Evolutionary conservation across 176 grass and related monocot genomes (phyloP), one percentile per base, ranked within the genome.

Genomic region (Musa schizocarpa): DNA sequence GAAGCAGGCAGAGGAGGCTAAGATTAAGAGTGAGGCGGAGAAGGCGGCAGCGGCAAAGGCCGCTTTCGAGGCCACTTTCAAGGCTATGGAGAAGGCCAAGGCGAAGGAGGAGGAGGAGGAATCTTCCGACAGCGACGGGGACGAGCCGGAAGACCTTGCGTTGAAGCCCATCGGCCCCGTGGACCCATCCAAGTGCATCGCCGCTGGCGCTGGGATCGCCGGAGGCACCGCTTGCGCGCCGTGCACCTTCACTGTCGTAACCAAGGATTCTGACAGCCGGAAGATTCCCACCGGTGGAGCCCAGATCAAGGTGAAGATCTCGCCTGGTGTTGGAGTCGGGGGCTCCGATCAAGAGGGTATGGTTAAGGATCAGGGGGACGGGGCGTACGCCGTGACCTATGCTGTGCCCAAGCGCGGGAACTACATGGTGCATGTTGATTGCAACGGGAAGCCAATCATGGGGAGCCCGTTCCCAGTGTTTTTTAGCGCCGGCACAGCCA

Each of bases 381-480:
- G 88, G 19, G 87, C 90, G 20, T 98, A 98, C 69, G 69, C 80
- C 54, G 86, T 87, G 11, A 93, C 95, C 62, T 98, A 98, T 76
- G 86, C 50, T 3, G 90, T 93, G 22, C 84, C 88, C 24, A 98
- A 89, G 80, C 90, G 90, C 17, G 95, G 95, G 13, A 98, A 98
- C 62, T 98, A 98, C 76, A 91, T 85, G 84, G 95, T 98, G 19
- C 88, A 93, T 25, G 73, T 94, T 23, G 88, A 88, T 10, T 85
- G 92, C 11, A 83, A 93, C 20, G 78, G 87, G 55, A 77, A 78
- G 4, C 86, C 90, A 1, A 88, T 98, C 75, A 88, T 80, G 88
- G 95, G 95, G 56, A 98, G 95, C 64, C 90, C 95, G 26, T 99
- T 99, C 84, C 95, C 90, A 0, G 95, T 99, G 65, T 99, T 99